These are phyloP conservation scores for Blastomyces parvus DNA, from an alignment of 2,329 filamentous ascomycete species.

Conservation along the genomic window DNA sequence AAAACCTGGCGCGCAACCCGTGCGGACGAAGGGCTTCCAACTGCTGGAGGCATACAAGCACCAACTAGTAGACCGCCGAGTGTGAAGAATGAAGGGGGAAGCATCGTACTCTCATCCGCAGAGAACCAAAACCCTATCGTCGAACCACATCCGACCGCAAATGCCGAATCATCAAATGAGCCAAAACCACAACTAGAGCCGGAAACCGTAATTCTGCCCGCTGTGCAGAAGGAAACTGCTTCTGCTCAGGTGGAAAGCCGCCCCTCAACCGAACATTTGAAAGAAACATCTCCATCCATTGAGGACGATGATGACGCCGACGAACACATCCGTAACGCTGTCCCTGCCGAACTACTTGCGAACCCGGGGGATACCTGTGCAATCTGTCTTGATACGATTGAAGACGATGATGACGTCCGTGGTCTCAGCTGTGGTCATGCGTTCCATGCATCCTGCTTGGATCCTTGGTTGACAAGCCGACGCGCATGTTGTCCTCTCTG, in stretches of 20 bases:
- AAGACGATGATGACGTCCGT: constrained; percentile 91
- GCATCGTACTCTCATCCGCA: constrained; percentile 37
- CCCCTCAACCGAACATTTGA: neutral
- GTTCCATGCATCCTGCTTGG: constrained; percentile 91
- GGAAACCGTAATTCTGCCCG: neutral
- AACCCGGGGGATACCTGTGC: constrained; percentile 88
- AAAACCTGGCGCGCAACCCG: constrained; percentile 84
- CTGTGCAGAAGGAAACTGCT: neutral
- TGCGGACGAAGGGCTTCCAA: constrained; percentile 72
- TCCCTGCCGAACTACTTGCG: constrained; percentile 69
- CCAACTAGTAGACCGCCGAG: constrained; percentile 65
- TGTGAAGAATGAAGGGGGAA: constrained; percentile 54
- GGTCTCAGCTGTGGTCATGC: constrained; percentile 94
- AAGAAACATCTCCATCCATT: neutral
- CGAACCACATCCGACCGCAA: constrained; percentile 17
- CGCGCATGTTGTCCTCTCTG: constrained; percentile 94
- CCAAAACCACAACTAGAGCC: neutral
- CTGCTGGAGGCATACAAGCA: constrained; percentile 70
- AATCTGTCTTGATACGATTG: constrained; percentile 88
- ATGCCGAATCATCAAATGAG: constrained; percentile 5
- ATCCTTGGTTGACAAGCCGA: constrained; percentile 91
- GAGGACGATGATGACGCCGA: constrained; percentile 62
- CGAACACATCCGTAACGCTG: constrained; percentile 68
- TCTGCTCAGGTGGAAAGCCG: neutral
- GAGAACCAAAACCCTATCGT: constrained; percentile 25